Base-by-base conservation (phyloP, 176 grass and related monocot species). In the Phragmites australis region DNA sequence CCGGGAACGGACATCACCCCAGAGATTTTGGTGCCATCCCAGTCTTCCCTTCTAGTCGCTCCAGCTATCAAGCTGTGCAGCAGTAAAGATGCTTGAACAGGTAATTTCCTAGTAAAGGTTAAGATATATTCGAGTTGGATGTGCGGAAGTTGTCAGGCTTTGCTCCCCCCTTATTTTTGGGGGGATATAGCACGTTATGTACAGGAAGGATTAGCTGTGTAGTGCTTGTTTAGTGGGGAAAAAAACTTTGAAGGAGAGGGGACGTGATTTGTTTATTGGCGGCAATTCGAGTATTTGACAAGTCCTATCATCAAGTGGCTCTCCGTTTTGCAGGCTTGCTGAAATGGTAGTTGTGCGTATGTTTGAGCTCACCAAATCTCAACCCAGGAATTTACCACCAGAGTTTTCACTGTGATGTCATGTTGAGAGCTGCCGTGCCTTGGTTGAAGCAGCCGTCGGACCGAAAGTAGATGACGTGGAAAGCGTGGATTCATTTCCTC, bases 21-120 rank as follows among this genome's bases (percentile, higher is more conserved):
- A 84, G 48, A 6, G 88, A 95, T 82, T 85, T 88, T 19, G 87
- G 89, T 34, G 90, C 88, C 17, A 87, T 83, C 73, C 93, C 88
- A 0, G 71, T 99, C n/a, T 99, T 88, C 68, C 97, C 97, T 37
- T 99, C 93, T 21, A 99, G 90, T 72, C 90, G 90, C 58, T 86
- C 88, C 73, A 82, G 66, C 83, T 86, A 82, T 19, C 83, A 80
- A 45, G 77, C 72, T 8, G 72, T 50, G 23, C 78, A 72, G 78
- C 78, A 82, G 73, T 82, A 8, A 8, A 84, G 48, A 6, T 1
- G 1, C 46, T 30, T 25, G 32, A 19, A 22, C 67, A 21, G 44
- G n/a, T n/a, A n/a, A n/a, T n/a, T n/a, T n/a, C n/a, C n/a, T 37
- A 68, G 83, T 42, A 34, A 74, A 50, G 68, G 27, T 0, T 48